A percentile compares a stretch with the other conserved stretches of the same genome.
Evolutionary conservation across 768 basidiomycete species (phyloP).

Genomic region (Kwoniella mangroviensis): DNA sequence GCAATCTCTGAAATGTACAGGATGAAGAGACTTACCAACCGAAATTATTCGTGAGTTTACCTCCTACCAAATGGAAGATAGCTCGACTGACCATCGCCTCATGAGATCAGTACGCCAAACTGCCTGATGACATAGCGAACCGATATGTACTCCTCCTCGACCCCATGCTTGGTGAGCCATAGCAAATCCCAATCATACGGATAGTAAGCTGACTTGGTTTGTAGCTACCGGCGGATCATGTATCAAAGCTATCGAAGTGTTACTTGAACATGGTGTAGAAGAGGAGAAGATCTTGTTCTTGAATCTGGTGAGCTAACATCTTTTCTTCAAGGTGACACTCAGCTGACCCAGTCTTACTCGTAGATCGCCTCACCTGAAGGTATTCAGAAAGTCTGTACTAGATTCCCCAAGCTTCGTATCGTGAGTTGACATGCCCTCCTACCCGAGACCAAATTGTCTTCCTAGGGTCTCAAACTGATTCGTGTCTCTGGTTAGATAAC

Average conservation of each 20-base stretch:
- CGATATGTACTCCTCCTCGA: constrained; percentile 94
- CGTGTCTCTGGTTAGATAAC: constrained; percentile 86
- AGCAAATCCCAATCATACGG: neutral
- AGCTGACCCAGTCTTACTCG: neutral
- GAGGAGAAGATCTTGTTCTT: constrained; percentile 95
- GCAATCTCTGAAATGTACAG: constrained; percentile 58
- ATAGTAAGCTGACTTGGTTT: neutral
- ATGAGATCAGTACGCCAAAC: constrained; percentile 62
- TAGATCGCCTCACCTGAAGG: constrained; percentile 91
- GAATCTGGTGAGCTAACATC: constrained; percentile 75
- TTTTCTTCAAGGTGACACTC: no score
- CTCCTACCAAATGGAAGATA: neutral
- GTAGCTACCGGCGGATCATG: constrained; percentile 94
- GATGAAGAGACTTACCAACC: constrained; percentile 93
- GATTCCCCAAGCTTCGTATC: constrained; percentile 76
- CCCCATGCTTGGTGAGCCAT: constrained; percentile 85
- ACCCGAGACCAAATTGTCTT: no score
- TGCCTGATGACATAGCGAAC: constrained; percentile 87
- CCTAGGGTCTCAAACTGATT: no score
- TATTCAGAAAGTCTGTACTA: constrained; percentile 74
- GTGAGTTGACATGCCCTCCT: no score
- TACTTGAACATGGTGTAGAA: constrained; percentile 87
- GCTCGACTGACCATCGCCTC: constrained; percentile 8
- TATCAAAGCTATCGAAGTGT: constrained; percentile 94
- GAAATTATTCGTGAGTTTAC: constrained; percentile 71